Base-by-base conservation (phyloP, 2,329 filamentous ascomycete genomes). In the Paraconiothyrium sp. region DNA sequence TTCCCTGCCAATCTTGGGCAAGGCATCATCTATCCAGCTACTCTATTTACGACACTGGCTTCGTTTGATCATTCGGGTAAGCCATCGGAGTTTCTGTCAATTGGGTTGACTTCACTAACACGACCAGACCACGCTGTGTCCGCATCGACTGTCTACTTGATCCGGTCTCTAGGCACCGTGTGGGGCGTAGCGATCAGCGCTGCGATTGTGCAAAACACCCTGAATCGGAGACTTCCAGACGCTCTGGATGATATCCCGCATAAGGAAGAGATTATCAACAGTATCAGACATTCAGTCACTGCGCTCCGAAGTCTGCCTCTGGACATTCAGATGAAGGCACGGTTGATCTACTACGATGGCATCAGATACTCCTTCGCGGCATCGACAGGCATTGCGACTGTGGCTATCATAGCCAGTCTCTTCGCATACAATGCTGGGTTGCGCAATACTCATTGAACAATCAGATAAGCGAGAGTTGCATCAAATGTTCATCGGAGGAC, bases 161-260 rank as follows among this genome's bases (percentile, higher is more conserved):
- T 90, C 47, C 84, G 88, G 30, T 89, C 87, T 0, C 77, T 90
- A 3, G 88, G 88, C 1, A 86, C 84, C 0, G 87, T 90, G 16
- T 90, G 86, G 84, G 88, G 88, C 10, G 88, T 90, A 1, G 87
- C 88, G 0, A 79, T 87, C 39, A 86, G 86, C 0, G 88, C 87
- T 9, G 84, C 87, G 7, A 87, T 90, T 48, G 81, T 89, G 37
- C 88, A 90, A 75, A 90, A 86, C 59, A 86, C 84, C 58, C 80
- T 90, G 65, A 86, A 81, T 67, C 77, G 82, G 67, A 80, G 82
- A 62, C 80, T 90, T 30, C 84, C 84, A 5, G 76, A 79, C 62
- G 86, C 83, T 66, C 77, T 90, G 74, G 81, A 78, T 70, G 84
- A 82, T 72, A 78, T 89, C 72, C 81, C 84, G 62, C 81, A 88